phyloP scores from a whole-genome alignment of 441 rosid genomes.

The Melastoma candidum region DNA sequence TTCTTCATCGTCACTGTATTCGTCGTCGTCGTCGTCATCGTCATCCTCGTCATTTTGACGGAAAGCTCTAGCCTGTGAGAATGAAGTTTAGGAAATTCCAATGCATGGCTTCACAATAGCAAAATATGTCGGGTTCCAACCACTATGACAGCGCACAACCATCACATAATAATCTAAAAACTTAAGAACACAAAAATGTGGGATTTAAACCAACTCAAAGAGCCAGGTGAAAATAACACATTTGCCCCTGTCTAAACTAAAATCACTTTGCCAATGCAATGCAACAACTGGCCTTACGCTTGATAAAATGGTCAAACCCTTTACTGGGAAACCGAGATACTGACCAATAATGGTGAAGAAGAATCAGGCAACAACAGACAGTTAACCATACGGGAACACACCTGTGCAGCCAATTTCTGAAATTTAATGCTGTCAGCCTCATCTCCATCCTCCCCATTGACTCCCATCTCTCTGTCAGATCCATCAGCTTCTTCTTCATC shows the following conservation, averaged over 20 bases:
- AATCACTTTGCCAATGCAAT: too few species aligned
- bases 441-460: constrained; percentile 78
- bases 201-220: too few species aligned
- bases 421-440: constrained; percentile 76
- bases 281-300: too few species aligned
- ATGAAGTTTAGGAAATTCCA: too few species aligned
- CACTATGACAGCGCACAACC: too few species aligned
- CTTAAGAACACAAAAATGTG: too few species aligned
- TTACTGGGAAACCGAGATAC: background rate
- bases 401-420: constrained; percentile 84
- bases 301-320: background rate
- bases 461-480: constrained; percentile 76
- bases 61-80: constrained; percentile 65
- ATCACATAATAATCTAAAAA: too few species aligned
- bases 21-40: constrained; percentile 78
- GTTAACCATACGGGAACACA: constrained; percentile 11
- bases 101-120: too few species aligned
- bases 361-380: constrained; percentile 1
- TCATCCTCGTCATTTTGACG: constrained; percentile 51
- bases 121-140: too few species aligned
- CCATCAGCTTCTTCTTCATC: constrained; percentile 61
- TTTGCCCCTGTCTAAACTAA: too few species aligned
- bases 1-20: constrained; percentile 82
- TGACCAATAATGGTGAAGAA: background rate
- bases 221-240: too few species aligned